Conservation (phyloP, 805 yeast species). For the Zygosaccharomyces gambellarensis region DNA sequence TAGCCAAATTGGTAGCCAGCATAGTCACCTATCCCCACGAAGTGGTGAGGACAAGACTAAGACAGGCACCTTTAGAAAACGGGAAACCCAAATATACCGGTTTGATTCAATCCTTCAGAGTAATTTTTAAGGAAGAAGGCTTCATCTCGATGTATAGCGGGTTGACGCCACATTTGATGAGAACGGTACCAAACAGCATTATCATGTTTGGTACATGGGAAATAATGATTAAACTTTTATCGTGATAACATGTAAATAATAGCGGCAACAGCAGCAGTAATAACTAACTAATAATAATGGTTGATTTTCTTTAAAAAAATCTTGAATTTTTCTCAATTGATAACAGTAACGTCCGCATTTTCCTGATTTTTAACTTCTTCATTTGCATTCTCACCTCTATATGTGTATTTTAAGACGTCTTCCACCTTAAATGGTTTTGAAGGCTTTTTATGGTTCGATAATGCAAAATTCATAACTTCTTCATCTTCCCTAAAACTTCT, state of each 20-base stretch:
- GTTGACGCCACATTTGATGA: conserved; percentile 88
- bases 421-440: conserved; percentile 34
- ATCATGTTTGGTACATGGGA: conserved; percentile 99
- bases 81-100: conserved; percentile 89
- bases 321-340: conserved; percentile 1
- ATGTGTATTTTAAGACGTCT: conserved; percentile 41
- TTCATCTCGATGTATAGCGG: conserved; percentile 94
- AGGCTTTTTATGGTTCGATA: conserved; percentile 18
- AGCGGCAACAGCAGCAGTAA: background rate
- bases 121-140: conserved; percentile 90
- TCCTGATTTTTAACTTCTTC: background rate
- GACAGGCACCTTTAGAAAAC: conserved; percentile 85
- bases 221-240: conserved; percentile 57
- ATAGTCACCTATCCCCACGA: conserved; percentile 95
- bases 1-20: conserved; percentile 91
- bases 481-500: conserved; percentile 53
- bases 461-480: conserved; percentile 15
- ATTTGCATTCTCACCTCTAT: conserved; percentile 37
- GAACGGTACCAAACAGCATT: conserved; percentile 96
- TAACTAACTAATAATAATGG: background rate
- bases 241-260: conserved; percentile 25
- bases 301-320: background rate
- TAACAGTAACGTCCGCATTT: conserved; percentile 5
- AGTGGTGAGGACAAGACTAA: conserved; percentile 88
- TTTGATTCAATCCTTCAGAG: conserved; percentile 74